Evolutionary conservation across 495 filamentous ascomycete genomes (phyloP), one percentile per base, ranked within the genome.

Genomic region (Trichoderma orchidacearum): DNA sequence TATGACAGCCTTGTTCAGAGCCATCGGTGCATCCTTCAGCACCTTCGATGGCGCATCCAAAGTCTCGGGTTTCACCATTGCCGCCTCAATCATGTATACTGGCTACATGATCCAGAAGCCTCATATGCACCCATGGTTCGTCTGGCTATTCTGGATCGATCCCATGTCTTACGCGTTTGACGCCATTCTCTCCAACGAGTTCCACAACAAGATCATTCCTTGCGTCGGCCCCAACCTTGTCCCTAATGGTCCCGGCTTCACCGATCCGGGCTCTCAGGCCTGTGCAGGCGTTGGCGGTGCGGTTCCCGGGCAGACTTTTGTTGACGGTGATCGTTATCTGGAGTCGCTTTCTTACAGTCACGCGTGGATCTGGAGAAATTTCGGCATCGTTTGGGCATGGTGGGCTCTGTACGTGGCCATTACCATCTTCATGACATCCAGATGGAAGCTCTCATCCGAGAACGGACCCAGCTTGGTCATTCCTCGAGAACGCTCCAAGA

Each of bases 161-260:
- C 89, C 89, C 0, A 70, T 93, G 5, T 74, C 81, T 32, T 95
- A 91, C 60, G 78, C 79, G 0, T 90, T 89, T 55, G 88, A 86
- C 66, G 80, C 72, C 1, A 59, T 85, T 29, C 75, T 89, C 72
- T 61, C 78, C 0, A 89, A 88, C 59, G 85, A 91, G 61, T 85
- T 89, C 57, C 73, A 82, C 62, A 74, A 70, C 55, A 63, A 72
- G 13, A 81, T 76, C 53, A 72, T 77, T 18, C 63, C 70, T n/a
- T 62, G 79, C 45, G 69, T 84, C 0, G 71, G 75, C 2, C 56
- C 62, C 1, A 67, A 80, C 54, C 72, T 86, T 30, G 75, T 84
- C 2, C 84, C 86, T 17, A 55, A 36, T 58, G 82, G 84, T 0
- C 81, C 83, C 0, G 75, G 72, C 15, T 79, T 82, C 17, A 64